phyloP scores from a whole-genome alignment of 2,329 filamentous ascomycete species.

The Aureobasidium sp. region DNA sequence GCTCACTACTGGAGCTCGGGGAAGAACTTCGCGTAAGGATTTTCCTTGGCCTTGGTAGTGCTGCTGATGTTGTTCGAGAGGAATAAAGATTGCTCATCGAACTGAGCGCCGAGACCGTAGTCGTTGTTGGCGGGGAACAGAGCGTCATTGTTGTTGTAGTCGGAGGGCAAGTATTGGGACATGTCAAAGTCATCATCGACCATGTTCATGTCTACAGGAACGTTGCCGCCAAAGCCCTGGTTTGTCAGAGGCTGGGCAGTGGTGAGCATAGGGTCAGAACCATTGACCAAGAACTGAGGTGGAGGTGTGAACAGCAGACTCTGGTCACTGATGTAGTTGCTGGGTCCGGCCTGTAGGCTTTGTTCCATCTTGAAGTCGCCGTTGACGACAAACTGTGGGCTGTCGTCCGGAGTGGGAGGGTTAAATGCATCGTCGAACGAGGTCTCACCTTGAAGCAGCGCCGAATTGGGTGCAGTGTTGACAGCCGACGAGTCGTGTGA shows the following conservation, averaged over 20 bases:
- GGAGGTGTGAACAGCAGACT: conserved; percentile 12
- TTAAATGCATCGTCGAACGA: conserved; percentile 54
- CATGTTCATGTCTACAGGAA: conserved; percentile 4
- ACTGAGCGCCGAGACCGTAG: conserved; percentile 14
- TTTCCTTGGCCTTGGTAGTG: neutral
- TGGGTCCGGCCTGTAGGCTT: neutral
- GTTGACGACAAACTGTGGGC: neutral
- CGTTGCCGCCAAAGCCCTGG: neutral
- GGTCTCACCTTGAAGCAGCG: conserved; percentile 40
- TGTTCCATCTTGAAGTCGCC: conserved; percentile 5
- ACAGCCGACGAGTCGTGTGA: conserved; percentile 20
- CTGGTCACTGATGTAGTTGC: conserved; percentile 16
- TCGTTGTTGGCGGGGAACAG: conserved; percentile 10
- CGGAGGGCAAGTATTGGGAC: conserved; percentile 9
- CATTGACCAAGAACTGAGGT: conserved; percentile 4
- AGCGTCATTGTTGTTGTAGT: conserved; percentile 7
- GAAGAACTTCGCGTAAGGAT: conserved; percentile 18
- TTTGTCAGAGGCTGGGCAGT: neutral
- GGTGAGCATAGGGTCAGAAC: conserved; percentile 12
- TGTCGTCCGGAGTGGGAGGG: conserved; percentile 62
- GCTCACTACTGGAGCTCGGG: conserved; percentile 16
- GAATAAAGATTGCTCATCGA: conserved; percentile 17
- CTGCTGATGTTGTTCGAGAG: neutral
- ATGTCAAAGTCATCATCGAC: conserved; percentile 19
- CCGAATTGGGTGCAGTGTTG: conserved; percentile 42